These are phyloP conservation scores for Cladophialophora carrionii DNA, from an alignment of 2,329 filamentous ascomycete species.

Conservation along the genomic window DNA sequence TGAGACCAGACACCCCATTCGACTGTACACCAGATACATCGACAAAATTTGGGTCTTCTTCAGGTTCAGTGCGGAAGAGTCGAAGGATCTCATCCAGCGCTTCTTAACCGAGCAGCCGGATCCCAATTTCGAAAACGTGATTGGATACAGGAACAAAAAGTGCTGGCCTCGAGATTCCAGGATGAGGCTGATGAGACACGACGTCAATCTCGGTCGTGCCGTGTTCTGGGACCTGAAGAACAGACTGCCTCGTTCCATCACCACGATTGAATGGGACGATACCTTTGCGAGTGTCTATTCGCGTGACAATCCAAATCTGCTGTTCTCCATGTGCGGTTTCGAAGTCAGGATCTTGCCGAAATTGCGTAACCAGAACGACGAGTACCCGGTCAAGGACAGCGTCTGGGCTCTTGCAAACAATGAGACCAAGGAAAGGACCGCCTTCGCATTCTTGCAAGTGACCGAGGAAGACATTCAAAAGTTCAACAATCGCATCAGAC, in stretches of 20 bases:
- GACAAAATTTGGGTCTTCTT: slow-evolving; percentile 99
- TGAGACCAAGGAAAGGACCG: slow-evolving; percentile 92
- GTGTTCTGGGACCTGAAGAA: slow-evolving; percentile 99
- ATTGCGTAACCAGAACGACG: slow-evolving; percentile 90
- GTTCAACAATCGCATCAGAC: slow-evolving; percentile 98
- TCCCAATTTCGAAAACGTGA: slow-evolving; percentile 98
- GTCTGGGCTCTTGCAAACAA: slow-evolving; percentile 98
- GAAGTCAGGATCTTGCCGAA: slow-evolving; percentile 96
- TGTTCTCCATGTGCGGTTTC: slow-evolving; percentile 98
- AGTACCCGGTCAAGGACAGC: slow-evolving; percentile 96
- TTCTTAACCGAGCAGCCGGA: slow-evolving; percentile 98
- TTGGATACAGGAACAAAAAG: slow-evolving; percentile 98
- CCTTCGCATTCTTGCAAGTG: slow-evolving; percentile 95
- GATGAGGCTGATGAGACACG: slow-evolving; percentile 98
- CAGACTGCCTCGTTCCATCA: slow-evolving; percentile 87
- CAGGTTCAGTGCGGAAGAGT: slow-evolving; percentile 90
- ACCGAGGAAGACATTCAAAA: slow-evolving; percentile 98
- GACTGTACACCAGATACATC: slow-evolving; percentile 96
- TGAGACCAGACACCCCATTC: slow-evolving; percentile 90
- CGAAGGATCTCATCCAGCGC: slow-evolving; percentile 90
- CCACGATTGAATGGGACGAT: slow-evolving; percentile 98
- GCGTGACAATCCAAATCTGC: slow-evolving; percentile 91
- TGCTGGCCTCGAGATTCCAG: slow-evolving; percentile 98
- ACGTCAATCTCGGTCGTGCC: slow-evolving; percentile 94
- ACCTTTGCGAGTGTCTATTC: slow-evolving; percentile 98